Conservation (phyloP, 768 basidiomycete genomes). For the Coprinopsis cinerea region DNA sequence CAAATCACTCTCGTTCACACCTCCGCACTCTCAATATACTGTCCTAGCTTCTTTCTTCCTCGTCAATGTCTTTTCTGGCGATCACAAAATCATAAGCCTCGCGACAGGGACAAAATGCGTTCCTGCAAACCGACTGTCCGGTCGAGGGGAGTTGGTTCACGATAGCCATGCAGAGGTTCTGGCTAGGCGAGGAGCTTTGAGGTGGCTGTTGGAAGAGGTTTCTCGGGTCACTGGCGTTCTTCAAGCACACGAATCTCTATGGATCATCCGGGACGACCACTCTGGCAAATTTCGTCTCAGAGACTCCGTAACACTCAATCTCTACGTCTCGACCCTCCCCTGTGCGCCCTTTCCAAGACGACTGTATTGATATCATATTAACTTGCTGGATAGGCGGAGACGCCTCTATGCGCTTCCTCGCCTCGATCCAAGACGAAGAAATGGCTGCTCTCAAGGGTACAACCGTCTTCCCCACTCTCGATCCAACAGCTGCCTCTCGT, state of each 20-base stretch:
- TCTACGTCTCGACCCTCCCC: conserved; percentile 67
- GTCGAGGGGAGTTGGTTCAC: conserved; percentile 72
- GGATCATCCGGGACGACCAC: conserved; percentile 33
- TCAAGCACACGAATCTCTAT: conserved; percentile 17
- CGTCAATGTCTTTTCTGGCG: conserved; percentile 15
- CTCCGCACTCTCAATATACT: conserved; percentile 54
- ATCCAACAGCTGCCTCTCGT: conserved; percentile 43
- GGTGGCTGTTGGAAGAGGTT: conserved; percentile 79
- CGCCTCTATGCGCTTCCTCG: conserved; percentile 77
- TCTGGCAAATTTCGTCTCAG: conserved; percentile 39
- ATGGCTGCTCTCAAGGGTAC: conserved; percentile 69
- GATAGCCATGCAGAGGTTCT: conserved; percentile 92
- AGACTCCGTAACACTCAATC: conserved; percentile 41
- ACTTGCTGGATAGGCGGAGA: conserved; percentile 62
- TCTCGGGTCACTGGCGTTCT: conserved; percentile 27
- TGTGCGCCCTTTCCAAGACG: conserved; percentile 31
- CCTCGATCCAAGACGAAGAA: conserved; percentile 63
- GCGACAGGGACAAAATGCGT: conserved; percentile 86
- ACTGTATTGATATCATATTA: conserved; percentile 3
- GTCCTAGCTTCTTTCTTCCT: conserved; percentile 56
- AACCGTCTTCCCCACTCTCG: conserved; percentile 25
- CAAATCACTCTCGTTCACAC: conserved; percentile 38
- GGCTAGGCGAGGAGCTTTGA: conserved; percentile 71
- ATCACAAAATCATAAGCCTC: conserved; percentile 56
- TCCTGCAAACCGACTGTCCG: conserved; percentile 54